Percentiles rank a stretch among this genome's conserved stretches.
Evolutionary conservation across 2,329 filamentous ascomycete species (phyloP).

Genomic region (Alternaria conjuncta): DNA sequence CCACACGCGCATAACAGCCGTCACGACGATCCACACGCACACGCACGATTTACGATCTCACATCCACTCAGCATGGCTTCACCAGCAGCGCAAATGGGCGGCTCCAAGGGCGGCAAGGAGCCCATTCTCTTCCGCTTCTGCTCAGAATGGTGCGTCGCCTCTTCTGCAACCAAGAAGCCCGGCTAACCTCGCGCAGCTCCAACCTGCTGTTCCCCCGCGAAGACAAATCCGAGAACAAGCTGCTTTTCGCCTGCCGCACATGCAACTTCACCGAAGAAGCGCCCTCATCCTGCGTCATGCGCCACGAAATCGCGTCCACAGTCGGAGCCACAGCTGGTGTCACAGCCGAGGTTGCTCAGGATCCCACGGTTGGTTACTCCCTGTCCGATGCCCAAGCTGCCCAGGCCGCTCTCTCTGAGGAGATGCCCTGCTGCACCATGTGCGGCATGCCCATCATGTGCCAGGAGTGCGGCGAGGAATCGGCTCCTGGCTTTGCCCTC

Average conservation of each 20-base stretch:
- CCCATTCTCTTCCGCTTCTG: slow-evolving; percentile 98
- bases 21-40: neutral
- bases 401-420: slow-evolving; percentile 33
- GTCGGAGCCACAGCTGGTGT: slow-evolving; percentile 96
- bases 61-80: slow-evolving; percentile 41
- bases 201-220: slow-evolving; percentile 99
- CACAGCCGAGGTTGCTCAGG: slow-evolving; percentile 93
- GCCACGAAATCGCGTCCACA: slow-evolving; percentile 89
- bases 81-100: slow-evolving; percentile 35
- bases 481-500: slow-evolving; percentile 52
- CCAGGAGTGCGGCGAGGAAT: slow-evolving; percentile 57
- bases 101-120: slow-evolving; percentile 58
- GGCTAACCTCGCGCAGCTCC: slow-evolving; percentile 62
- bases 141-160: slow-evolving; percentile 77
- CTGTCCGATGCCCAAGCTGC: slow-evolving; percentile 39
- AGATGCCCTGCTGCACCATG: slow-evolving; percentile 60
- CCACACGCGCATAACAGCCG: neutral
- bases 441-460: slow-evolving; percentile 65
- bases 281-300: slow-evolving; percentile 89
- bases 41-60: neutral
- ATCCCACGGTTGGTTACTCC: slow-evolving; percentile 90
- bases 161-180: neutral
- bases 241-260: slow-evolving; percentile 95
- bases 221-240: slow-evolving; percentile 79
- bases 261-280: slow-evolving; percentile 91